Evolutionary conservation across 2,329 filamentous ascomycete genomes (phyloP).

Genomic region (Fusarium sp.): DNA sequence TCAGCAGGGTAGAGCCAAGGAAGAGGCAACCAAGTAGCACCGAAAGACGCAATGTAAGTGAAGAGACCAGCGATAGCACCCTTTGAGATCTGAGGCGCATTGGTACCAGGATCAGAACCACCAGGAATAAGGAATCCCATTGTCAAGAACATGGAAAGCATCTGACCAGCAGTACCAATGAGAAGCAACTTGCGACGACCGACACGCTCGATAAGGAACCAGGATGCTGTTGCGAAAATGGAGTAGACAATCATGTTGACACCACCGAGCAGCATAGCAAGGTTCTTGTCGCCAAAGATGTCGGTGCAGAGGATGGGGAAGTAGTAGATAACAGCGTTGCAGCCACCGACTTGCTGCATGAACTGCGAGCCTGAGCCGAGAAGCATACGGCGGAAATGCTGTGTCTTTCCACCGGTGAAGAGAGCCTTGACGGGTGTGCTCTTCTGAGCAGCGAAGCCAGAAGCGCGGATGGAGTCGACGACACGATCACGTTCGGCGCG

Average conservation of each 20-base stretch:
- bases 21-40: slow-evolving; percentile 72
- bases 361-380: slow-evolving; percentile 69
- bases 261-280: slow-evolving; percentile 62
- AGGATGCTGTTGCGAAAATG: slow-evolving; percentile 64
- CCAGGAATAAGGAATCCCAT: slow-evolving; percentile 76
- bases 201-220: slow-evolving; percentile 63
- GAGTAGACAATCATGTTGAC: slow-evolving; percentile 67
- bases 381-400: slow-evolving; percentile 73
- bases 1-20: slow-evolving; percentile 70
- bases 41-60: slow-evolving; percentile 76
- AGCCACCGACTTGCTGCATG: slow-evolving; percentile 71
- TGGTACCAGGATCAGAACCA: slow-evolving; percentile 49
- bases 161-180: slow-evolving; percentile 58
- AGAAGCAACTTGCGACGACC: slow-evolving; percentile 61
- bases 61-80: slow-evolving; percentile 76
- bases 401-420: slow-evolving; percentile 71
- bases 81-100: slow-evolving; percentile 63
- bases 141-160: slow-evolving; percentile 67
- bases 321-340: slow-evolving; percentile 71
- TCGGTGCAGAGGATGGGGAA: slow-evolving; percentile 65
- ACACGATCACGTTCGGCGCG: slow-evolving; percentile 67
- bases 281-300: slow-evolving; percentile 50
- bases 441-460: slow-evolving; percentile 57
- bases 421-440: slow-evolving; percentile 63
- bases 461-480: slow-evolving; percentile 61